These are phyloP conservation scores for Kurtzmaniella cleridarum DNA, from an alignment of 805 yeast species.

Conservation along the genomic window DNA sequence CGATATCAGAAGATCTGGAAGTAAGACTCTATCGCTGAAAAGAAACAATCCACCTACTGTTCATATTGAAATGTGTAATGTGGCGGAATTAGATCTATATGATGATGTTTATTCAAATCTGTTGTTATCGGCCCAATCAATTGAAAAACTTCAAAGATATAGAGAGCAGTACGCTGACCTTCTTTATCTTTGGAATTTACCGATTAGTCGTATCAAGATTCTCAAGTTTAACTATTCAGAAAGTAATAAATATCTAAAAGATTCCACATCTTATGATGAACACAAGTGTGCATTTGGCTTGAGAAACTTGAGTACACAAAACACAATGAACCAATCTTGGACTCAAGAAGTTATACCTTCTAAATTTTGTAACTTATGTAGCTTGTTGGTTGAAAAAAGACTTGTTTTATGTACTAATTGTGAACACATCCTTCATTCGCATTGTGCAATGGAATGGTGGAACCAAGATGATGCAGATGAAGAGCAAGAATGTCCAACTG, in stretches of 20 bases:
- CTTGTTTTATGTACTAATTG: slow-evolving; percentile 68
- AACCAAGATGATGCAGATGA: slow-evolving; percentile 19
- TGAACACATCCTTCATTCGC: slow-evolving; percentile 72
- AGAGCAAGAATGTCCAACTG: slow-evolving; percentile 62
- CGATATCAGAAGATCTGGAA: background rate
- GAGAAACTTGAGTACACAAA: slow-evolving; percentile 10
- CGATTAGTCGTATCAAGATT: slow-evolving; percentile 72
- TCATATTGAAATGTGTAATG: slow-evolving; percentile 43
- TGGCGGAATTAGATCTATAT: slow-evolving; percentile 37
- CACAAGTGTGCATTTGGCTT: slow-evolving; percentile 33
- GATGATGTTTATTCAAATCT: slow-evolving; percentile 37
- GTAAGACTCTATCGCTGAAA: background rate
- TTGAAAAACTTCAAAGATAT: slow-evolving; percentile 33
- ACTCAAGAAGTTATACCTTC: slow-evolving; percentile 13
- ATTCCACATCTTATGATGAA: slow-evolving; percentile 17
- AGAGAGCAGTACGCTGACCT: slow-evolving; percentile 73
- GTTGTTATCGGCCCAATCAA: slow-evolving; percentile 36
- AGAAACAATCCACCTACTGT: slow-evolving; percentile 24
- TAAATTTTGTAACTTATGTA: slow-evolving; percentile 62
- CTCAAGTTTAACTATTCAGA: slow-evolving; percentile 58
- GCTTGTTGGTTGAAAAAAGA: slow-evolving; percentile 51
- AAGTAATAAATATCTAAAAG: slow-evolving; percentile 9
- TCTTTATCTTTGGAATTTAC: slow-evolving; percentile 77
- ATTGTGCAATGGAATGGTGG: slow-evolving; percentile 85
- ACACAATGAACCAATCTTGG: slow-evolving; percentile 17